Percentiles rank a stretch among this genome's conserved stretches.
Evolutionary conservation across 768 basidiomycete genomes (phyloP).

Genomic region (Gautieria morchelliformis): DNA sequence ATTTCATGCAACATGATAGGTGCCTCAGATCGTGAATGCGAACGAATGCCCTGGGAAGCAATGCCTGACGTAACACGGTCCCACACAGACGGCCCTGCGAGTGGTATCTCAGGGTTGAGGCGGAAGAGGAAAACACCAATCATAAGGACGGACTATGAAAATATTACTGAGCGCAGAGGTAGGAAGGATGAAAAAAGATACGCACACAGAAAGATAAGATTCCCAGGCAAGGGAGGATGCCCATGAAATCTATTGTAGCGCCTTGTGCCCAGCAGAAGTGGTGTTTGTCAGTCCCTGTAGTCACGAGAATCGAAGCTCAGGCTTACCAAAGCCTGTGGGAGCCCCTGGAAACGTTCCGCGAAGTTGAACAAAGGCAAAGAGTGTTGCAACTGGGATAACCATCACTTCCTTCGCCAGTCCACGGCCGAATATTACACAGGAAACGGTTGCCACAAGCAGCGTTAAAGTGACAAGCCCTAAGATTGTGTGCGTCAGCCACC

Average conservation of each 20-base stretch:
- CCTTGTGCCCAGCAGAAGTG: background rate
- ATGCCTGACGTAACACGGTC: too few species aligned
- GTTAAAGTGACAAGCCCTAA: background rate
- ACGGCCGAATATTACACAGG: conserved; percentile 10
- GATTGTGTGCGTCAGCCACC: background rate
- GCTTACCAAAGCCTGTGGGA: conserved; percentile 17
- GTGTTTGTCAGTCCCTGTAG: background rate
- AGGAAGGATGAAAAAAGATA: too few species aligned
- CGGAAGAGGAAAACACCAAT: too few species aligned
- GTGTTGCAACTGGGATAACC: conserved; percentile 16
- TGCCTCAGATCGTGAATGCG: too few species aligned
- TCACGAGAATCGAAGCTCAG: conserved; percentile 9
- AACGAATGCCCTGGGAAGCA: too few species aligned
- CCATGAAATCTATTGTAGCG: background rate
- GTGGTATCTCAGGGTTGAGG: too few species aligned
- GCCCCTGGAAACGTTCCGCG: conserved; percentile 18
- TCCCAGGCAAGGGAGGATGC: background rate
- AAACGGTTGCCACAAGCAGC: background rate
- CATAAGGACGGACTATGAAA: too few species aligned
- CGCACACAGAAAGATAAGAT: background rate
- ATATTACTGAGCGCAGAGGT: too few species aligned
- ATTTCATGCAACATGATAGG: too few species aligned
- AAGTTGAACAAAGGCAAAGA: conserved; percentile 20
- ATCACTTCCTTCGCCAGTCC: conserved; percentile 14
- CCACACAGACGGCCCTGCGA: too few species aligned